A percentile compares a stretch with the other conserved stretches of the same genome.
Conservation (phyloP, 2,329 filamentous ascomycete genomes). For the Sordariomycetes sp. region DNA sequence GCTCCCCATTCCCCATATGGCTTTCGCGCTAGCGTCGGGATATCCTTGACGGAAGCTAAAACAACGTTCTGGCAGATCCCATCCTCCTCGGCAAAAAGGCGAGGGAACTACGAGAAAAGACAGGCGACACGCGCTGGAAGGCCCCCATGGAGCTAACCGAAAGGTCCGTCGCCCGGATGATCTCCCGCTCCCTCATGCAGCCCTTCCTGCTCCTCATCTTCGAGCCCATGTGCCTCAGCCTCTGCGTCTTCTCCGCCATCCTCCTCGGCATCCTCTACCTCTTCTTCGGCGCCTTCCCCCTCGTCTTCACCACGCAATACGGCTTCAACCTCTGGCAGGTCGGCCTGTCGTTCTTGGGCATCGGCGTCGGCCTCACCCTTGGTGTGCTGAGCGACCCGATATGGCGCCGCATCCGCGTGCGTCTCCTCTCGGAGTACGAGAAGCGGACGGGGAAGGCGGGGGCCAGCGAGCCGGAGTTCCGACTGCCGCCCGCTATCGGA, state of each 20-base stretch:
- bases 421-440: slow-evolving; percentile 44
- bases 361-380: slow-evolving; percentile 56
- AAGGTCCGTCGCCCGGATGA: slow-evolving; percentile 53
- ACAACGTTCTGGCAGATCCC: slow-evolving; percentile 31
- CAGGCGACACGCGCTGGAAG: slow-evolving; percentile 65
- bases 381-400: slow-evolving; percentile 54
- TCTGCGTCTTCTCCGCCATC: slow-evolving; percentile 75
- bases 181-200: slow-evolving; percentile 49
- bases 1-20: too few relatives aligned
- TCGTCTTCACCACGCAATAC: slow-evolving; percentile 67
- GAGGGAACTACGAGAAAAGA: slow-evolving; percentile 55
- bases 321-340: slow-evolving; percentile 69
- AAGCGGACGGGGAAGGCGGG: slow-evolving; percentile 26
- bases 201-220: slow-evolving; percentile 71
- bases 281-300: slow-evolving; percentile 79
- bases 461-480: slow-evolving; percentile 74
- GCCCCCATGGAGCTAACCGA: slow-evolving; percentile 64
- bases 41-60: neutral
- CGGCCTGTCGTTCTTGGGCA: slow-evolving; percentile 68
- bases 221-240: slow-evolving; percentile 76
- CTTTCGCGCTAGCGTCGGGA: too few relatives aligned
- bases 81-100: slow-evolving; percentile 67
- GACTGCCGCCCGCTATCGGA: slow-evolving; percentile 62
- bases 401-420: slow-evolving; percentile 50
- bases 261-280: slow-evolving; percentile 83